These are phyloP conservation scores for Lonicera japonica DNA, from an alignment of 129 eudicot species.

Conservation along the genomic window DNA sequence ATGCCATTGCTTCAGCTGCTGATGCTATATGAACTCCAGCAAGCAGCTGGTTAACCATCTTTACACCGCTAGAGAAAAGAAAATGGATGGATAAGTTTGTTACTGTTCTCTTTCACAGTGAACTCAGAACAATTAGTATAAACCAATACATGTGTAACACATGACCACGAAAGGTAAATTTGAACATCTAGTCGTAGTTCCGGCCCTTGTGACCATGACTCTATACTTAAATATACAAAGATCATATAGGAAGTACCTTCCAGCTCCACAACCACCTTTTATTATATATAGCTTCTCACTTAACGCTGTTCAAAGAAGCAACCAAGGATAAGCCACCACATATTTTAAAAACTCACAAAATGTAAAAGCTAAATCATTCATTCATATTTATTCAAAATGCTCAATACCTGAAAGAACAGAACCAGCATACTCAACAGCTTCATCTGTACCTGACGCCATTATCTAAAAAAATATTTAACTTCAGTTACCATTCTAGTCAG, in stretches of 20 bases:
- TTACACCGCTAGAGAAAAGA: constrained; percentile 62
- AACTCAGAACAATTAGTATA: not conserved
- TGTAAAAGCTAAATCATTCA: not conserved
- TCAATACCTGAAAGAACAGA: constrained; percentile 73
- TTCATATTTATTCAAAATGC: not conserved
- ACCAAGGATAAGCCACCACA: constrained; percentile 10
- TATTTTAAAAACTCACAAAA: constrained; percentile 1
- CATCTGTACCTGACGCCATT: constrained; percentile 95
- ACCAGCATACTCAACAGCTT: constrained; percentile 82
- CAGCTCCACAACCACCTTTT: constrained; percentile 96
- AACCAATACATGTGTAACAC: not conserved
- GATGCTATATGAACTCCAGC: constrained; percentile 99
- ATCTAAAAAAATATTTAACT: constrained; percentile 39
- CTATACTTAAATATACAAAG: constrained; percentile 7
- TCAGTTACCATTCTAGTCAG: not conserved
- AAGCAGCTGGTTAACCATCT: constrained; percentile 97
- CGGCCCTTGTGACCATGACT: constrained; percentile 1
- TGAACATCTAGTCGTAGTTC: not conserved
- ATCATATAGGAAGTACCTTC: constrained; percentile 56
- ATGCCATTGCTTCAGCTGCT: constrained; percentile 97
- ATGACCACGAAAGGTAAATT: constrained; percentile 2
- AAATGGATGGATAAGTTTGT: constrained; percentile 6
- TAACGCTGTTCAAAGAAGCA: constrained; percentile 50
- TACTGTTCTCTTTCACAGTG: not conserved
- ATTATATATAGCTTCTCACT: constrained; percentile 95